Conservation (phyloP, 306 rosid species). For the Vigna radiata region DNA sequence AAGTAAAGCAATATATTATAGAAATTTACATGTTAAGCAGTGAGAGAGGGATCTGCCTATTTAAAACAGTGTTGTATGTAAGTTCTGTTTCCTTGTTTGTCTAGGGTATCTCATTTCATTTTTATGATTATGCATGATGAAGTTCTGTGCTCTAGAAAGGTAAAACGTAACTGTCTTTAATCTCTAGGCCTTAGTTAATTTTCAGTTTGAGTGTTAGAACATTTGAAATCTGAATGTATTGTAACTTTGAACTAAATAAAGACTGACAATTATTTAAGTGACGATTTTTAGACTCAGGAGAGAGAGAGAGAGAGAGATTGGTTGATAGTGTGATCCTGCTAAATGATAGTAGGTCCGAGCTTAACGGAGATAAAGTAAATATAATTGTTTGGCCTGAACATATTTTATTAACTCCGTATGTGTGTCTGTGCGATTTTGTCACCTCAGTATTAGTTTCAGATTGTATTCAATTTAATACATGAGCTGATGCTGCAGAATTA, state of each 20-base stretch:
- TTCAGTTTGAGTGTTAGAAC: constrained; percentile 12
- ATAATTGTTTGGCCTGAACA: neutral
- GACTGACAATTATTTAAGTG: neutral
- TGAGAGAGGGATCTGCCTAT: constrained; percentile 12
- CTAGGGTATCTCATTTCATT: constrained; percentile 8
- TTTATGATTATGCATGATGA: neutral
- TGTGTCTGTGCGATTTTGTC: neutral
- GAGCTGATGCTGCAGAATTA: neutral
- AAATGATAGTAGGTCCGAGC: neutral
- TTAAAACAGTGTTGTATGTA: neutral
- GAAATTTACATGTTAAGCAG: constrained; percentile 15
- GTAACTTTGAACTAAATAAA: neutral
- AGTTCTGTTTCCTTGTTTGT: constrained; percentile 16
- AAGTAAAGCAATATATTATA: neutral
- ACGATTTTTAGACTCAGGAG: neutral
- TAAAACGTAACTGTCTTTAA: neutral
- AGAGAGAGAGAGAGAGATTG: neutral
- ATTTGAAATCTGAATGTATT: constrained; percentile 1
- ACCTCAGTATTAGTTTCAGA: neutral
- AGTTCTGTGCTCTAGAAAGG: neutral
- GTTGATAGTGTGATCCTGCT: constrained; percentile 10
- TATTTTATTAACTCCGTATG: neutral
- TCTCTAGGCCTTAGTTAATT: neutral
- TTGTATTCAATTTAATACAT: neutral
- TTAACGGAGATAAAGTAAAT: neutral